A percentile compares a stretch with the other conserved stretches of the same genome.
These are phyloP conservation scores for Buxus sempervirens DNA, from an alignment of 164 flowering plant genomes.

Conservation along the genomic window DNA sequence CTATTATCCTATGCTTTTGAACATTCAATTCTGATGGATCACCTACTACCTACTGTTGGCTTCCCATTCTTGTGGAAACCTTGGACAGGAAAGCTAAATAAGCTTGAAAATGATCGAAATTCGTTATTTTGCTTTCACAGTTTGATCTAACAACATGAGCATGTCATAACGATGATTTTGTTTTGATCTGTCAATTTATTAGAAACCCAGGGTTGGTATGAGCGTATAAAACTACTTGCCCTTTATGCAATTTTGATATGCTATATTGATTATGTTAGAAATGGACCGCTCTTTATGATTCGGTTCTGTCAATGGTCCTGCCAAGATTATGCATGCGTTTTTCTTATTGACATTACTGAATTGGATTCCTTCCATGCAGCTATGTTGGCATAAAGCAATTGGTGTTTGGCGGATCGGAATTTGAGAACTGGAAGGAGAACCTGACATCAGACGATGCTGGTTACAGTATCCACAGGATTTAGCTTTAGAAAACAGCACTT, in stretches of 20 bases:
- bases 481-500: neutral
- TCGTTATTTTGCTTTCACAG: neutral
- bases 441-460: constrained; percentile 74
- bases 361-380: constrained; percentile 30
- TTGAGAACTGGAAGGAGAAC: constrained; percentile 79
- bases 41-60: neutral
- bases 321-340: neutral
- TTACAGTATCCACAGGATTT: constrained; percentile 75
- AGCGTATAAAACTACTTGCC: neutral
- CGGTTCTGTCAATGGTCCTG: neutral
- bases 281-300: neutral
- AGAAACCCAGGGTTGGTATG: neutral
- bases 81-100: neutral
- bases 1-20: neutral
- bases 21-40: neutral
- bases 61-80: neutral
- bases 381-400: constrained; percentile 79
- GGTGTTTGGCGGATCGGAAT: constrained; percentile 82
- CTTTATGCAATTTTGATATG: too few species aligned
- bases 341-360: neutral
- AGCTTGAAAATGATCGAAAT: neutral
- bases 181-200: neutral
- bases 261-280: neutral
- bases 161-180: neutral
- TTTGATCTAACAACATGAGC: neutral